These are phyloP conservation scores for Tuber borchii DNA, from an alignment of 495 filamentous ascomycete genomes.

Conservation along the genomic window DNA sequence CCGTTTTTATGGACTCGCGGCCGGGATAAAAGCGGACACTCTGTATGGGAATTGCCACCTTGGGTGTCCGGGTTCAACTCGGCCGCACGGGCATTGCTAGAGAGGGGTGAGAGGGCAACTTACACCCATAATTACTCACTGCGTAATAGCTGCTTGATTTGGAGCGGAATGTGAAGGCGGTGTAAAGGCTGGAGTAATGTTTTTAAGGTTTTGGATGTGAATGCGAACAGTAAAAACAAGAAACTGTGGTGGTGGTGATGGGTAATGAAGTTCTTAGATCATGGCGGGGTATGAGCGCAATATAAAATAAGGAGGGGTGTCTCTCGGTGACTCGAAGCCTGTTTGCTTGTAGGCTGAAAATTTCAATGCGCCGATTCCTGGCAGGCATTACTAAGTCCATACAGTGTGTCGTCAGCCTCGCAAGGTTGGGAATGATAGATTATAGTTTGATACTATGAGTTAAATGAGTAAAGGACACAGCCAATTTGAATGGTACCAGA, in stretches of 20 bases:
- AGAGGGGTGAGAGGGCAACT: neutral
- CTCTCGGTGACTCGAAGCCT: neutral
- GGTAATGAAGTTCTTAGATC: neutral
- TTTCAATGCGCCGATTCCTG: neutral
- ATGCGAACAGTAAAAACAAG: neutral
- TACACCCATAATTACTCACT: neutral
- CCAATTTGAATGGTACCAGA: neutral
- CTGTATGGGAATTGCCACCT: neutral
- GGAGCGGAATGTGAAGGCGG: neutral
- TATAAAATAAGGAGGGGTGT: neutral
- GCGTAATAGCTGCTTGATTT: neutral
- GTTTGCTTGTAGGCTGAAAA: conserved; percentile 1
- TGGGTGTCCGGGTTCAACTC: neutral
- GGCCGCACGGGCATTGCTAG: neutral
- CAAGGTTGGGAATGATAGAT: neutral
- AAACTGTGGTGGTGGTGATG: neutral
- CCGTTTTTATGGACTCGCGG: conserved; percentile 16
- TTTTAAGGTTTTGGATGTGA: neutral
- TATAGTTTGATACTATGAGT: neutral
- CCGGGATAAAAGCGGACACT: neutral
- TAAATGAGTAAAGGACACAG: neutral
- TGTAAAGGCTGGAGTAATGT: neutral
- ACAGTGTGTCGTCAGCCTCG: neutral
- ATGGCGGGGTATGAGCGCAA: conserved; percentile 5
- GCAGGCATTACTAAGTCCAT: conserved; percentile 1